These are phyloP conservation scores for Ustilago vetiveriae DNA, from an alignment of 1,284 basidiomycete species.

Conservation along the genomic window DNA sequence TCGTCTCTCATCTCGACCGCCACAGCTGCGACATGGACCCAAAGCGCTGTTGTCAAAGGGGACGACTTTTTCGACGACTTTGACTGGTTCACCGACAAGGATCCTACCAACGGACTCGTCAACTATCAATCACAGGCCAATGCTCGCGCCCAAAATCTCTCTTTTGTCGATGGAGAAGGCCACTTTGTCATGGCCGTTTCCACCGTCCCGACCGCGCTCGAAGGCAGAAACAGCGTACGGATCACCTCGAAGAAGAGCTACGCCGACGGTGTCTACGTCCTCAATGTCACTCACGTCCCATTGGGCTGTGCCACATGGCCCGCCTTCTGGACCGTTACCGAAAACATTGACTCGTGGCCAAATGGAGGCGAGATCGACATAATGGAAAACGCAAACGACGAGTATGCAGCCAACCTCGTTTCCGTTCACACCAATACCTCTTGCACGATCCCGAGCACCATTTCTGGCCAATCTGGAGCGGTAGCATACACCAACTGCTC, in stretches of 20 bases:
- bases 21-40: slow-evolving; percentile 41
- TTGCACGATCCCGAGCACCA: slow-evolving; percentile 38
- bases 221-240: slow-evolving; percentile 58
- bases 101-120: slow-evolving; percentile 63
- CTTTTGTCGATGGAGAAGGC: slow-evolving; percentile 45
- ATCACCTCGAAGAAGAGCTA: slow-evolving; percentile 57
- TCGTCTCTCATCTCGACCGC: slow-evolving; percentile 7
- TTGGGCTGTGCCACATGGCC: slow-evolving; percentile 64
- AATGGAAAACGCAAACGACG: slow-evolving; percentile 63
- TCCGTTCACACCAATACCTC: slow-evolving; percentile 53
- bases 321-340: slow-evolving; percentile 65
- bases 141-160: slow-evolving; percentile 55
- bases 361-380: slow-evolving; percentile 65
- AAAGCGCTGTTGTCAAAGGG: slow-evolving; percentile 26
- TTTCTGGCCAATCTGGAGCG: slow-evolving; percentile 35
- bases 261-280: slow-evolving; percentile 60
- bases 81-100: slow-evolving; percentile 52
- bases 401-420: slow-evolving; percentile 50
- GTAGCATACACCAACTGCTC: slow-evolving; percentile 56
- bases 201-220: slow-evolving; percentile 31
- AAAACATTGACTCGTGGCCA: slow-evolving; percentile 52
- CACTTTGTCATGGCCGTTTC: slow-evolving; percentile 60
- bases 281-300: slow-evolving; percentile 62
- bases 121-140: slow-evolving; percentile 42
- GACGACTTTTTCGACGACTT: slow-evolving; percentile 54